Evolutionary conservation across 2,329 filamentous ascomycete genomes (phyloP), one percentile per base, ranked within the genome.

Genomic region (Chaetomiaceae sp.): DNA sequence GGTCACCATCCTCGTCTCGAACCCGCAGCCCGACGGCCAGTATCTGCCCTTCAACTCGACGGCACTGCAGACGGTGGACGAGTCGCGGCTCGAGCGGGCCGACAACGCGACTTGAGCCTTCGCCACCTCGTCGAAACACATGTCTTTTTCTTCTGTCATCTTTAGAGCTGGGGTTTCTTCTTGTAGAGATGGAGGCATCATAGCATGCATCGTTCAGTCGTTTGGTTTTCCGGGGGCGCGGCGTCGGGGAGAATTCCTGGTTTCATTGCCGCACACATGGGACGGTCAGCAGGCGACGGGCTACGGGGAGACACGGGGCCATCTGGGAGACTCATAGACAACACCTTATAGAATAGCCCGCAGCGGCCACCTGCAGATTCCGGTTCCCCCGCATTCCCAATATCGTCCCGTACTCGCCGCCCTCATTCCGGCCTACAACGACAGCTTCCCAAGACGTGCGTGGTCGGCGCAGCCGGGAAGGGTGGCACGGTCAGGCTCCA

Each of bases 61-160:
- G 1, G 48, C 54, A n/a, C n/a, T 55, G 14, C 52, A 53, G 37
- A 55, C 47, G 20, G 49, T 57, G 17, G 55, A 57, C 35, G 54
- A 52, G 17, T 55, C 51, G 12, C 47, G 50, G n/a, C 35, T 57
- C 15, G 55, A 57, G 40, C 47, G 32, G 34, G 52, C 49, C 4
- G 45, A 51, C 3, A 48, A 48, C 11, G 35, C 20, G 3, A 42
- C 38, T 29, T 48, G 34, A 24, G 18, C 27, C 38, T n/a, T n/a
- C n/a, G n/a, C n/a, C n/a, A n/a, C n/a, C n/a, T n/a, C n/a, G n/a
- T n/a, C n/a, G n/a, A n/a, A n/a, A n/a, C n/a, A n/a, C n/a, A 5
- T 18, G 6, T 4, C 11, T 37, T 41, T 33, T 34, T 38, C 35
- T 29, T 36, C 40, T 38, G 15, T 22, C n/a, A 30, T 26, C 27